A percentile compares a stretch with the other conserved stretches of the same genome.
These are phyloP conservation scores for Sisymbrium irio DNA, from an alignment of 345 rosid species.

Conservation along the genomic window DNA sequence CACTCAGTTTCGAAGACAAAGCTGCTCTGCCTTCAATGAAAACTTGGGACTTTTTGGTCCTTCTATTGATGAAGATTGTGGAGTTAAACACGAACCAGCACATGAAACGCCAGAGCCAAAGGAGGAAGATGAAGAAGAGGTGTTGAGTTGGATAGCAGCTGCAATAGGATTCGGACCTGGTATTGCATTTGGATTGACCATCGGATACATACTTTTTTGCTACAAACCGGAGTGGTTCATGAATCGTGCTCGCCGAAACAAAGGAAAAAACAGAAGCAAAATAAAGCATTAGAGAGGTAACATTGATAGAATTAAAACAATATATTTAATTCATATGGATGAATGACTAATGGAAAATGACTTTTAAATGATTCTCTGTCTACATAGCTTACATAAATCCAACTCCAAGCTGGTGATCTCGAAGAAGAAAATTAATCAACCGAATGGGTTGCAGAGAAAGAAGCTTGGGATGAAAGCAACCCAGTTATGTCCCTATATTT, in stretches of 20 bases:
- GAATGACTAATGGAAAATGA: neutral
- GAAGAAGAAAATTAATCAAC: neutral
- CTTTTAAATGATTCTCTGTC: neutral
- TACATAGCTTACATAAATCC: neutral
- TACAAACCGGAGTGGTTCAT: too few relatives aligned
- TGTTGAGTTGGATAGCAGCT: neutral
- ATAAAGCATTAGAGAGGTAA: neutral
- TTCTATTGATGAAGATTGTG: neutral
- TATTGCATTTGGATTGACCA: too few relatives aligned
- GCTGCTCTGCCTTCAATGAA: neutral
- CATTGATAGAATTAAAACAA: too few relatives aligned
- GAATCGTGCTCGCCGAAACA: too few relatives aligned
- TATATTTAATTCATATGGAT: too few relatives aligned
- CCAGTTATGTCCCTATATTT: neutral
- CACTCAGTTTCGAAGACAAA: neutral
- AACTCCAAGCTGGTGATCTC: neutral
- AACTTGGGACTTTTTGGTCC: neutral
- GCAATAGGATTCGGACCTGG: neutral
- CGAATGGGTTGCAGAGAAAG: neutral
- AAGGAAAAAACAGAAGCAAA: too few relatives aligned
- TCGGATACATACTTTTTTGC: too few relatives aligned
- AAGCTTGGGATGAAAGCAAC: neutral
- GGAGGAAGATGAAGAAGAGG: neutral
- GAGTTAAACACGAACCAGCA: neutral
- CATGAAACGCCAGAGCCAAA: neutral